Conservation (phyloP, 1,284 basidiomycete species). For the Schizophyllum commune region DNA sequence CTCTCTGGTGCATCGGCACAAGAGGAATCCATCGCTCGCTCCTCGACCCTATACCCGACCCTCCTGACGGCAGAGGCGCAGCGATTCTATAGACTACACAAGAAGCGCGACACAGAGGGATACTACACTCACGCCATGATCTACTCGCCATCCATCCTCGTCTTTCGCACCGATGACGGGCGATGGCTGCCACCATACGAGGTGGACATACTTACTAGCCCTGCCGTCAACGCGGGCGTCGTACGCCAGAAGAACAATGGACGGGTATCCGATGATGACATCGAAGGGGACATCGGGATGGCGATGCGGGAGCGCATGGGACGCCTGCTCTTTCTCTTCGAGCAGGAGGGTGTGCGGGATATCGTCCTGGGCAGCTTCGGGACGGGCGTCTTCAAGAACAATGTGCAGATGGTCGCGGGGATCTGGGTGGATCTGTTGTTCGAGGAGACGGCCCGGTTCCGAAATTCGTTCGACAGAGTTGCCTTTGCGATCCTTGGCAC, state of each 20-base stretch:
- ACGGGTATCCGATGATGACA: slow-evolving; percentile 17
- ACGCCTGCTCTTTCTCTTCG: slow-evolving; percentile 55
- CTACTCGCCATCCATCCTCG: slow-evolving; percentile 48
- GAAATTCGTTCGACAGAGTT: slow-evolving; percentile 48
- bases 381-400: slow-evolving; percentile 64
- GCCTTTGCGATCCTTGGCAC: slow-evolving; percentile 57
- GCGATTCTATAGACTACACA: slow-evolving; percentile 51
- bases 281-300: slow-evolving; percentile 42
- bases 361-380: slow-evolving; percentile 68
- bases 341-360: slow-evolving; percentile 45
- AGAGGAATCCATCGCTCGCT: slow-evolving; percentile 66
- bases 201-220: slow-evolving; percentile 55
- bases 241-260: slow-evolving; percentile 31
- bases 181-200: slow-evolving; percentile 44
- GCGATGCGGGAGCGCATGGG: slow-evolving; percentile 65
- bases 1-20: slow-evolving; percentile 58
- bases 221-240: slow-evolving; percentile 63
- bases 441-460: slow-evolving; percentile 40
- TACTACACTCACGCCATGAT: slow-evolving; percentile 66
- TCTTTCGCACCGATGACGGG: slow-evolving; percentile 52
- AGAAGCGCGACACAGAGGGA: slow-evolving; percentile 37
- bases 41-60: slow-evolving; percentile 54
- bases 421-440: slow-evolving; percentile 55
- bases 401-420: slow-evolving; percentile 43
- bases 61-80: slow-evolving; percentile 45